Evolutionary conservation across 2,329 filamentous ascomycete genomes (phyloP).

Genomic region (Fonsecaea erecta): DNA sequence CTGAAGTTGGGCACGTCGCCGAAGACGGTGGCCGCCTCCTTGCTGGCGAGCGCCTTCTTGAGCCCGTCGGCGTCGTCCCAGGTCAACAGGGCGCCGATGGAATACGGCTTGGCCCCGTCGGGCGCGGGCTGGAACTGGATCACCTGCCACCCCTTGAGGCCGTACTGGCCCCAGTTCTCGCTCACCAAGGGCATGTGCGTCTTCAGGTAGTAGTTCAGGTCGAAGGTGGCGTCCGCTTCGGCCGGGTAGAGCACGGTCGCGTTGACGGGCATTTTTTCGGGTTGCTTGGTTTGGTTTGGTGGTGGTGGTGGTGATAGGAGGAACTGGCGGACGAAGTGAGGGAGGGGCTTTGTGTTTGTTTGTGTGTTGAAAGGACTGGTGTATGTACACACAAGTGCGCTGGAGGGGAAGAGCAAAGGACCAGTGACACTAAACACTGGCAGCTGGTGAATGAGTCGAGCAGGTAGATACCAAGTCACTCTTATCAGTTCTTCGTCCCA

Average conservation of each 20-base stretch:
- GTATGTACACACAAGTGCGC: too few species aligned
- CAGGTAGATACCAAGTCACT: too few species aligned
- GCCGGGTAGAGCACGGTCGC: slow-evolving; percentile 47
- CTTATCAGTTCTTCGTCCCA: too few species aligned
- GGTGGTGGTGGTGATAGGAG: too few species aligned
- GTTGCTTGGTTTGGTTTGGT: too few species aligned
- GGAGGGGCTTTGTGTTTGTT: too few species aligned
- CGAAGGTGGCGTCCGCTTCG: slow-evolving; percentile 49
- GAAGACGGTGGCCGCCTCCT: slow-evolving; percentile 19
- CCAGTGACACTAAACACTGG: too few species aligned
- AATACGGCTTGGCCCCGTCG: slow-evolving; percentile 28
- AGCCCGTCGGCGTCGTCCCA: slow-evolving; percentile 31
- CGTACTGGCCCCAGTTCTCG: slow-evolving; percentile 47
- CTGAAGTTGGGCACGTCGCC: slow-evolving; percentile 35
- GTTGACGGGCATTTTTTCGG: slow-evolving; percentile 19
- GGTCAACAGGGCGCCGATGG: slow-evolving; percentile 22
- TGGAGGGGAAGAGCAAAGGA: too few species aligned
- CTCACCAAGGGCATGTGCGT: slow-evolving; percentile 54
- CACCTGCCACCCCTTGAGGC: slow-evolving; percentile 44
- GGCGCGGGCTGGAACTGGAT: slow-evolving; percentile 18
- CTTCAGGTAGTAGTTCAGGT: slow-evolving; percentile 56
- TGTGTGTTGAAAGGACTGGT: too few species aligned
- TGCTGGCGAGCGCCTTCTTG: slow-evolving; percentile 17
- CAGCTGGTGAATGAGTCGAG: too few species aligned
- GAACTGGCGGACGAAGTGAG: too few species aligned